These are phyloP conservation scores for Avena atlantica DNA, from an alignment of 176 grass and related monocot species.

Conservation along the genomic window DNA sequence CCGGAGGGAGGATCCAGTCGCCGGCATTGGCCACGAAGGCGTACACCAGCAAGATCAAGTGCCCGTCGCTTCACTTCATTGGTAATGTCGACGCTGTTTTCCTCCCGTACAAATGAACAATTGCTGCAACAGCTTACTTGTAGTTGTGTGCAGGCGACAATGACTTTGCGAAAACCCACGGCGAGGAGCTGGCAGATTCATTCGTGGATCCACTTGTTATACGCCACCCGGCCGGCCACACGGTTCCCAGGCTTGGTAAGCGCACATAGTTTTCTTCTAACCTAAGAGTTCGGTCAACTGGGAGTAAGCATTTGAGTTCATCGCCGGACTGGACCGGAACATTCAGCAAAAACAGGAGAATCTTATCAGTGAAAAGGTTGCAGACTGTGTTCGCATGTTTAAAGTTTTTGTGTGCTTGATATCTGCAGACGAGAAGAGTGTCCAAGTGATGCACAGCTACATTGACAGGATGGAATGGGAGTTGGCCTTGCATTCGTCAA, in stretches of 20 bases:
- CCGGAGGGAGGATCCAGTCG: conserved; percentile 64
- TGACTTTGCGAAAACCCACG: conserved; percentile 60
- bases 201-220: conserved; percentile 62
- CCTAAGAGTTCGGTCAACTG: not conserved
- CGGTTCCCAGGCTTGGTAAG: conserved; percentile 85
- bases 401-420: not conserved
- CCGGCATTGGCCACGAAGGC: conserved; percentile 59
- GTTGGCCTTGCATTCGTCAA: not conserved
- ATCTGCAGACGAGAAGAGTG: conserved; percentile 52
- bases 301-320: not conserved
- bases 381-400: not conserved
- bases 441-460: conserved; percentile 46
- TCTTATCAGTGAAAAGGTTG: not conserved
- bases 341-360: not conserved
- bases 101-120: not conserved
- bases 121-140: not conserved
- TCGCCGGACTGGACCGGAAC: not conserved
- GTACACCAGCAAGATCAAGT: conserved; percentile 60
- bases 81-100: conserved; percentile 28
- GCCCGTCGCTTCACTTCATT: conserved; percentile 77
- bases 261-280: not conserved
- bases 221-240: conserved; percentile 72
- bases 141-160: conserved; percentile 52
- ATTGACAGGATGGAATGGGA: conserved; percentile 52
- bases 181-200: conserved; percentile 65